Percentiles rank a stretch among this genome's conserved stretches.
Evolutionary conservation across 495 filamentous ascomycete species (phyloP).

Genomic region (Podospora conica): DNA sequence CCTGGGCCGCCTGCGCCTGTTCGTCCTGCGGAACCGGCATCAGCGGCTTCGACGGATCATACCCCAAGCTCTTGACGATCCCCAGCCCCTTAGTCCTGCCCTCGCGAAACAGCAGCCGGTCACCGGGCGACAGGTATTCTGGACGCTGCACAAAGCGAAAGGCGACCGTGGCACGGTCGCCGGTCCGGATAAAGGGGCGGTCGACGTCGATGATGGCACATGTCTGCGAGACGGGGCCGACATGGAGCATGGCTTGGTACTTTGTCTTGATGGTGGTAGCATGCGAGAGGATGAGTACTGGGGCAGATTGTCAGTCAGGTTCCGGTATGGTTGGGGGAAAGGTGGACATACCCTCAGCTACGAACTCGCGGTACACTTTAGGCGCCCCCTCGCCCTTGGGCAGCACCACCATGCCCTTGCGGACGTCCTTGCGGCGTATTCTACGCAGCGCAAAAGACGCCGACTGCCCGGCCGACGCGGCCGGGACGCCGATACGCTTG

Average conservation of each 20-base stretch:
- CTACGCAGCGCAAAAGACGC: slow-evolving; percentile 86
- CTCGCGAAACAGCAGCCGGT: slow-evolving; percentile 88
- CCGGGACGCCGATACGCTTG: slow-evolving; percentile 86
- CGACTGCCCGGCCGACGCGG: slow-evolving; percentile 84
- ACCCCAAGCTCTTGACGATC: slow-evolving; percentile 87
- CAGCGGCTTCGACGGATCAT: slow-evolving; percentile 55
- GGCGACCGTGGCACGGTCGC: slow-evolving; percentile 84
- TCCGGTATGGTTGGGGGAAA: neutral
- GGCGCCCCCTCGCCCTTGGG: slow-evolving; percentile 68
- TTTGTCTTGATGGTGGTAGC: slow-evolving; percentile 98
- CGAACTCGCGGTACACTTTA: slow-evolving; percentile 86
- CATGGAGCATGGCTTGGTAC: slow-evolving; percentile 98
- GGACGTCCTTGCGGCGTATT: slow-evolving; percentile 83
- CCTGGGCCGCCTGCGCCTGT: neutral
- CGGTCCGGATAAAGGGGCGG: slow-evolving; percentile 88
- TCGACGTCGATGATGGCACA: slow-evolving; percentile 98
- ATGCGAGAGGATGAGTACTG: slow-evolving; percentile 89
- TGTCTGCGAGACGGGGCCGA: slow-evolving; percentile 90
- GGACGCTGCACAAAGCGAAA: slow-evolving; percentile 96
- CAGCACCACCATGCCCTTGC: slow-evolving; percentile 97
- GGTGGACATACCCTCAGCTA: slow-evolving; percentile 66
- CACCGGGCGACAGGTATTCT: slow-evolving; percentile 83
- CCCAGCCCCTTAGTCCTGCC: slow-evolving; percentile 92
- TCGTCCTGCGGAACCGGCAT: slow-evolving; percentile 21
- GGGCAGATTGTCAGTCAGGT: neutral